Evolutionary conservation across 257 asterid genomes (phyloP), one percentile per base, ranked within the genome.

Genomic region (Cruciata laevipes): DNA sequence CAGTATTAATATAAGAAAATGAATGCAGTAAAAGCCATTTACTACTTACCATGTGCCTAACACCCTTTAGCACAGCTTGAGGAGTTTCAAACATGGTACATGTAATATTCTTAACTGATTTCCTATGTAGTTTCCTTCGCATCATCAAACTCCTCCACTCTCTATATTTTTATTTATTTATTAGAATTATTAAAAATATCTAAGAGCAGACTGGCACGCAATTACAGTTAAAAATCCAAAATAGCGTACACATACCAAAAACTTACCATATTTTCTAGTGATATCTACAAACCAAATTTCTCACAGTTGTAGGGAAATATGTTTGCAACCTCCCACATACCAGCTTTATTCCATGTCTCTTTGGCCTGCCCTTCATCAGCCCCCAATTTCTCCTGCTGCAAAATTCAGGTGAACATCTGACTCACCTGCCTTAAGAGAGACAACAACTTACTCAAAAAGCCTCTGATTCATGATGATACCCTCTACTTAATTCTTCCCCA

Each of bases 121-220:
- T 94, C 99, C 69, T 88, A 96, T 10, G 99, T 97, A 17, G 96
- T 86, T 83, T 94, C 99, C 81, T 76, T 90, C 10, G 97, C 90
- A 84, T 94, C 99, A 78, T 90, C 99, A 77, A 90, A 77, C 77
- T 90, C 97, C 74, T 86, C 96, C 87, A 79, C 83, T 76, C 95
- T 81, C 98, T 90, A 80, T 47, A 73, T 73, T 5, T 30, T 5
- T 30, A 57, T n/a, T 38, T 3, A 24, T 35, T 35, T 58, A 71
- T 65, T 10, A 25, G 1, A 27, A 27, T 1, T 27, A 27, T 51
- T 51, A 51, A 27, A 20, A 42, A 13, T 18, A 21, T 4, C 14
- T 11, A 38, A 60, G 20, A 30, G 12, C 35, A 58, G 30, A n/a
- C 6, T 11, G 35, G 27, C 17, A 18, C 17, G 18, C 55, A 24